Conservation (phyloP, 257 asterid genomes). For the Eucommia ulmoides region DNA sequence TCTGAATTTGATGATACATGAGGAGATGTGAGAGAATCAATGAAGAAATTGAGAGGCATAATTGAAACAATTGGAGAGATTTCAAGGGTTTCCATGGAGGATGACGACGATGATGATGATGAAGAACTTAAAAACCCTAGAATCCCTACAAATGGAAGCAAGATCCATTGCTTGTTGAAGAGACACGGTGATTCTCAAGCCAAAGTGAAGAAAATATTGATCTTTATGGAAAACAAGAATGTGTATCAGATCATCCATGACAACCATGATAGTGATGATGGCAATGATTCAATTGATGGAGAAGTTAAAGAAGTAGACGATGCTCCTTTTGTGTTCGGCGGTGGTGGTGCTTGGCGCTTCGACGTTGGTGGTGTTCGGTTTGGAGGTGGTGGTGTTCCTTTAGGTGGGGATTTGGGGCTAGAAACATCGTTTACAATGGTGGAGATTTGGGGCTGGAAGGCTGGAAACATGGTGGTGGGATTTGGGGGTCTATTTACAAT, state of each 20-base stretch:
- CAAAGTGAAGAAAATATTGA: slow-evolving; percentile 49
- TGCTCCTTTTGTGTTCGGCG: slow-evolving; percentile 18
- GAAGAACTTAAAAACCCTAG: slow-evolving; percentile 15
- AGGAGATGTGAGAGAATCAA: slow-evolving; percentile 18
- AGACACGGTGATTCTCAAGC: slow-evolving; percentile 20
- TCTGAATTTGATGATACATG: slow-evolving; percentile 9
- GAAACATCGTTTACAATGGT: no score
- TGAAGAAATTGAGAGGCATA: slow-evolving; percentile 30
- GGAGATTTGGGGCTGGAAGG: no score
- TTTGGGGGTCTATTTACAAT: no score
- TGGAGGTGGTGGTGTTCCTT: no score
- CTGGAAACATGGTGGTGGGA: no score
- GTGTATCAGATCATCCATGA: slow-evolving; percentile 20
- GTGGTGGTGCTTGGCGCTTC: no score
- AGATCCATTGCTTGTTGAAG: slow-evolving; percentile 20
- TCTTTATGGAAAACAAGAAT: slow-evolving; percentile 44
- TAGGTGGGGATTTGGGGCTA: no score
- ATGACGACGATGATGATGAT: slow-evolving; percentile 23
- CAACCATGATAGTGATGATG: slow-evolving; percentile 10
- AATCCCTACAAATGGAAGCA: slow-evolving; percentile 9
- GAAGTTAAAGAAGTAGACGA: slow-evolving; percentile 35
- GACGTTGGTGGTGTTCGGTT: no score
- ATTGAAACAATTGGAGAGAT: slow-evolving; percentile 27
- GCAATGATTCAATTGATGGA: slow-evolving; percentile 11
- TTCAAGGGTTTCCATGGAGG: slow-evolving; percentile 22